Conservation (phyloP, 306 rosid species). For the Abrus precatorius region DNA sequence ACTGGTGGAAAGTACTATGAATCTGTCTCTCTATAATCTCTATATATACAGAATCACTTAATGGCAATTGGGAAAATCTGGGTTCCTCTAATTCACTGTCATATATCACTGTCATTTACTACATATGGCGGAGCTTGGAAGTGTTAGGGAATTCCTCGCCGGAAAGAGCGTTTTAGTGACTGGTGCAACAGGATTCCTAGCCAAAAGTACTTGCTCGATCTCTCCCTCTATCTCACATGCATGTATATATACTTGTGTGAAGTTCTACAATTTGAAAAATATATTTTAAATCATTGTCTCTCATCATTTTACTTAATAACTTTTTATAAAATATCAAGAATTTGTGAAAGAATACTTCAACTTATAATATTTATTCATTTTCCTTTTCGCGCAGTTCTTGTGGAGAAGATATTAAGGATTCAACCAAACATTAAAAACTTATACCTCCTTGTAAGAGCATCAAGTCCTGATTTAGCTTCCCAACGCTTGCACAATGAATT, state of each 20-base stretch:
- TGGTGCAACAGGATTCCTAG: constrained; percentile 44
- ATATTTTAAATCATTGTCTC: too few species aligned
- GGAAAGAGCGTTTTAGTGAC: constrained; percentile 49
- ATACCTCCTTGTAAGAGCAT: constrained; percentile 65
- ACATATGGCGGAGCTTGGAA: constrained; percentile 9
- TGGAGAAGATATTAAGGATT: constrained; percentile 71
- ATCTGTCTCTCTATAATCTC: too few species aligned
- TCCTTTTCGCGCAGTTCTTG: constrained; percentile 37
- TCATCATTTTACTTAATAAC: too few species aligned
- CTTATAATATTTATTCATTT: not conserved
- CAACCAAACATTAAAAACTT: constrained; percentile 71
- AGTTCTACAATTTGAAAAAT: too few species aligned
- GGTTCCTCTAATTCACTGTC: too few species aligned
- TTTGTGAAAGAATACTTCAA: too few species aligned
- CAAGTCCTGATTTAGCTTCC: constrained; percentile 53
- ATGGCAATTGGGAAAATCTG: too few species aligned
- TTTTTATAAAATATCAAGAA: too few species aligned
- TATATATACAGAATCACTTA: too few species aligned
- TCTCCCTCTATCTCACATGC: not conserved
- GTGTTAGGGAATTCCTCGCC: constrained; percentile 9
- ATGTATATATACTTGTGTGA: not conserved
- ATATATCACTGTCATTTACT: too few species aligned
- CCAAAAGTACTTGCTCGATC: constrained; percentile 18
- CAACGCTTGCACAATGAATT: constrained; percentile 56
- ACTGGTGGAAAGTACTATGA: too few species aligned